Base-by-base conservation (phyloP, 352 stramenopile genomes). In the Saprolegnia parasitica region DNA sequence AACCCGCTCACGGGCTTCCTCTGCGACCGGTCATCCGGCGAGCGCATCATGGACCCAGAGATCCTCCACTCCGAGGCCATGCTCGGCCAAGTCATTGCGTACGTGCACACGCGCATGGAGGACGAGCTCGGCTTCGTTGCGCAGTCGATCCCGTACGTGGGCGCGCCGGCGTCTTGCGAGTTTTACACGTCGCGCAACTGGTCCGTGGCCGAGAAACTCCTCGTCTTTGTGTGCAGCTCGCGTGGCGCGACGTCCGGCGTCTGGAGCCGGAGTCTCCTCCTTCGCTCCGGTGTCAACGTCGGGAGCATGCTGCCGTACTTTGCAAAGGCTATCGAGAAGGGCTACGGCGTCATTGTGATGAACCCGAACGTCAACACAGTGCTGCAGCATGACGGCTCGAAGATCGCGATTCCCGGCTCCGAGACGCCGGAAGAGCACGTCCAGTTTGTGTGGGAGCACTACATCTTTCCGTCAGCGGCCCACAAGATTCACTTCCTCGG, bases 351-450 rank as follows among this genome's bases (percentile, higher is more conserved):
- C 24, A 65, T 95, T 23, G 86, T 97, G 23, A 91, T 94, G 78
- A 95, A 95, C 71, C 88, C 90, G 2, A 97, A 96, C 75, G 90
- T 91, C 76, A 97, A 97, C 73, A 93, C 88, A 32, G 72, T 87
- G n/a, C 74, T 78, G 1, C 57, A 58, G 1, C 81, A 89, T 54
- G 76, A 85, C 24, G 56, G 72, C n/a, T 77, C 84, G 52, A 96
- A 96, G 71, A 76, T 95, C 67, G 78, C 86, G 0, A 96, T 97
- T 56, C 76, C 85, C 56, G 82, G 81, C 11, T 96, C 86, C 0
- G 84, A 84, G 15, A 94, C 86, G 26, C 85, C 89, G 9, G 86
- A 95, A n/a, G 87, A 96, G 24, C 90, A 97, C 67, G 88, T 82
- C 45, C 78, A 95, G 45, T 84, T 95, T 67, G 87, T 96, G 9